A percentile compares a stretch with the other conserved stretches of the same genome.
Evolutionary conservation across 768 basidiomycete genomes (phyloP).

Genomic region (Panellus pusillus): DNA sequence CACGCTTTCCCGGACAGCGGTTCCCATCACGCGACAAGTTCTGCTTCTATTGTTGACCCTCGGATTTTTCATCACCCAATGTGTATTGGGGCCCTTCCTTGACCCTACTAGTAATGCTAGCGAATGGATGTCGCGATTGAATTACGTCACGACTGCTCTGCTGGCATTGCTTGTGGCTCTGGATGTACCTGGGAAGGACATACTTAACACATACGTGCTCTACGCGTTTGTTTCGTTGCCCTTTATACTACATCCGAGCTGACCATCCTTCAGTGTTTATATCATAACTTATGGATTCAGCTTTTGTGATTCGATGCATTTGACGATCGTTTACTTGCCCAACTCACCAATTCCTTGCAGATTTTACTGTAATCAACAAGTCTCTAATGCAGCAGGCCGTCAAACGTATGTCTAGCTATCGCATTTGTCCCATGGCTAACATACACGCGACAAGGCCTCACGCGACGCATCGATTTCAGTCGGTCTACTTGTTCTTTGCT

Average conservation of each 20-base stretch:
- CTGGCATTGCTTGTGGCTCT: conserved; percentile 65
- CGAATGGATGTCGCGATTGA: conserved; percentile 71
- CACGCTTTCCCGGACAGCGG: conserved; percentile 43
- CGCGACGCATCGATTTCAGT: conserved; percentile 76
- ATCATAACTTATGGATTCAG: conserved; percentile 65
- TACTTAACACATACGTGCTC: conserved; percentile 63
- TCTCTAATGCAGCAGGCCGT: conserved; percentile 51
- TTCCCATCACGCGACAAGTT: conserved; percentile 60
- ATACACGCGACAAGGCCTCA: conserved; percentile 40
- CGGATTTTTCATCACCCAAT: conserved; percentile 63
- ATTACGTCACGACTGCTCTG: conserved; percentile 65
- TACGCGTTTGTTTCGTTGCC: conserved; percentile 52
- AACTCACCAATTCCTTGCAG: conserved; percentile 33
- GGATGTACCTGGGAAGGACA: conserved; percentile 51
- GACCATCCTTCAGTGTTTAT: conserved; percentile 39
- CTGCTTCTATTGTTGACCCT: conserved; percentile 57
- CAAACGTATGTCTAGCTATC: conserved; percentile 49
- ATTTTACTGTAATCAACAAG: conserved; percentile 64
- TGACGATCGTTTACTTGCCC: neutral
- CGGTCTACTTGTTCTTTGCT: conserved; percentile 11
- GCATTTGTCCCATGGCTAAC: neutral
- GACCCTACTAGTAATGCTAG: conserved; percentile 74
- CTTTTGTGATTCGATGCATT: conserved; percentile 42
- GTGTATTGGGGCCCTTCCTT: conserved; percentile 59
- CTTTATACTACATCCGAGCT: neutral